These are phyloP conservation scores for Adansonia grandidieri DNA, from an alignment of 441 rosid genomes.

Conservation along the genomic window DNA sequence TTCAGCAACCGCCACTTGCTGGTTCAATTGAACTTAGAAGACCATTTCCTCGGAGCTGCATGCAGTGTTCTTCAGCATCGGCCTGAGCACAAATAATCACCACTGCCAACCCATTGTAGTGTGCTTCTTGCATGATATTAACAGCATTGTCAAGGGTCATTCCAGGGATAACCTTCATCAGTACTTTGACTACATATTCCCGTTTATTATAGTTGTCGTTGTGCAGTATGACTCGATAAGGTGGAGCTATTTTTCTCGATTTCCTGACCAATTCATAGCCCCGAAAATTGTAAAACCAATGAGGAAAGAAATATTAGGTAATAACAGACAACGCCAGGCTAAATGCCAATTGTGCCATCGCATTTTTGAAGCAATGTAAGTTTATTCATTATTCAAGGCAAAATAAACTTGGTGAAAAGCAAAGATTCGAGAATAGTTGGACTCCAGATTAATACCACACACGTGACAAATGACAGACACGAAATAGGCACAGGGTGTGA, in stretches of 20 bases:
- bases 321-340: not conserved
- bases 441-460: not conserved
- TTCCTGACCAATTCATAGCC: conserved; percentile 51
- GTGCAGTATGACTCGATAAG: conserved; percentile 81
- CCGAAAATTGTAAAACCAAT: not conserved
- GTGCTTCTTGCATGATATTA: conserved; percentile 98
- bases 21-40: conserved; percentile 94
- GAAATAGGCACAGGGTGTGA: not conserved
- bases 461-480: not conserved
- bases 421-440: not conserved
- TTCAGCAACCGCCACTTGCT: conserved; percentile 85
- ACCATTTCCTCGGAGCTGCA: conserved; percentile 91
- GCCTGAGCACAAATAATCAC: conserved; percentile 92
- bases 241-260: conserved; percentile 79
- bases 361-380: not conserved
- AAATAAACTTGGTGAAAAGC: not conserved
- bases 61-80: conserved; percentile 93
- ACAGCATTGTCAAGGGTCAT: conserved; percentile 95
- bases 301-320: not conserved
- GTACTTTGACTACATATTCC: conserved; percentile 89
- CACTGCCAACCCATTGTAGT: conserved; percentile 80
- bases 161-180: conserved; percentile 95
- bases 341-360: not conserved
- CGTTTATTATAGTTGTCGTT: conserved; percentile 88
- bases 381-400: not conserved